These are phyloP conservation scores for Bombardia bombarda DNA, from an alignment of 495 filamentous ascomycete species.

Conservation along the genomic window DNA sequence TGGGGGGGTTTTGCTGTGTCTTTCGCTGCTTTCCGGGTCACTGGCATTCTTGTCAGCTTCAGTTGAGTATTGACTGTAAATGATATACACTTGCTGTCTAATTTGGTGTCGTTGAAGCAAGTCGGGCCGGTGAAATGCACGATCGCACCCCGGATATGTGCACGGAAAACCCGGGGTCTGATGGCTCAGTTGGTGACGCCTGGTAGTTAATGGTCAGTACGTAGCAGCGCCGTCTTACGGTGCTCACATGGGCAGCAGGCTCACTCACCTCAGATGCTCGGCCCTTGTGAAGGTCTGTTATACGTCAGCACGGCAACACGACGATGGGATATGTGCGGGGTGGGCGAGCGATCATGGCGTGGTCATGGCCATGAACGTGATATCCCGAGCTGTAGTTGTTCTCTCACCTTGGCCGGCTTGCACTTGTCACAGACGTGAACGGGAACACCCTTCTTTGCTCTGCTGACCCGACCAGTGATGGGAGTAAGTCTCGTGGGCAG, in stretches of 20 bases:
- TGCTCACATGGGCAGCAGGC: too few relatives aligned
- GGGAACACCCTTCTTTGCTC: slow-evolving; percentile 75
- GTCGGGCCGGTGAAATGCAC: slow-evolving; percentile 63
- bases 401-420: slow-evolving; percentile 50
- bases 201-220: too few relatives aligned
- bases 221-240: too few relatives aligned
- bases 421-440: slow-evolving; percentile 69
- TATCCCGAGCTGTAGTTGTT: too few relatives aligned
- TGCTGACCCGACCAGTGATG: slow-evolving; percentile 67
- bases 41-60: slow-evolving; percentile 5
- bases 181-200: slow-evolving; percentile 85
- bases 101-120: slow-evolving; percentile 72
- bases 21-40: too few relatives aligned
- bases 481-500: slow-evolving; percentile 52
- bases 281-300: slow-evolving; percentile 70
- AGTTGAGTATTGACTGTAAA: background rate
- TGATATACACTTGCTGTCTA: slow-evolving; percentile 59
- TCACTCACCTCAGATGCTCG: slow-evolving; percentile 69
- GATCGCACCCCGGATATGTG: slow-evolving; percentile 52
- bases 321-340: background rate
- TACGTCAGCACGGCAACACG: slow-evolving; percentile 7
- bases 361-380: too few relatives aligned
- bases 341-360: too few relatives aligned
- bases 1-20: too few relatives aligned
- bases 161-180: slow-evolving; percentile 63